Conservation (phyloP, 768 basidiomycete species). For the Leccinum disarticulatum region DNA sequence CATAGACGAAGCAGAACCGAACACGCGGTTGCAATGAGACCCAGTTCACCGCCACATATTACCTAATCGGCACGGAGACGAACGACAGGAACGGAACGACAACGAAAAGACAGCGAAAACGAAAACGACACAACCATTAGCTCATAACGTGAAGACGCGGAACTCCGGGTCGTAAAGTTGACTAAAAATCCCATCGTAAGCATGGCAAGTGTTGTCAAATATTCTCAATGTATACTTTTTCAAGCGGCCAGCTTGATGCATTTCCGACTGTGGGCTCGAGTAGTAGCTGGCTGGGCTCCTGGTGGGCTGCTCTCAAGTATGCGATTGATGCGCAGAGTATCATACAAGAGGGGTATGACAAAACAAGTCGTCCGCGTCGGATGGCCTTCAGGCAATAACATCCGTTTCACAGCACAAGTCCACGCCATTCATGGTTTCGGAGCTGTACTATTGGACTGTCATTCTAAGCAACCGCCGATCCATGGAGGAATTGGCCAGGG, state of each 20-base stretch:
- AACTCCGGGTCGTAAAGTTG: not conserved
- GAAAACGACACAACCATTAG: no score
- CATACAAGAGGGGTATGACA: conserved; percentile 32
- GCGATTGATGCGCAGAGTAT: conserved; percentile 1
- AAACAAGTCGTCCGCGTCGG: conserved; percentile 16
- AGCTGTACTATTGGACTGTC: conserved; percentile 35
- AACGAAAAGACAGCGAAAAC: no score
- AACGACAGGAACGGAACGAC: no score
- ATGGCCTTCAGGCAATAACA: no score
- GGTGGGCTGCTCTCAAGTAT: not conserved
- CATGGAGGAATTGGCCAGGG: conserved; percentile 41
- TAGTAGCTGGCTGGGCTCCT: no score
- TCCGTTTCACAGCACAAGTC: not conserved
- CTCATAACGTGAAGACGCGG: no score
- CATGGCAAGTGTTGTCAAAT: not conserved
- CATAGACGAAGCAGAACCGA: no score
- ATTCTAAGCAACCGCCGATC: conserved; percentile 32
- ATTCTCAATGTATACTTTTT: not conserved
- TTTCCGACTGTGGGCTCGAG: not conserved
- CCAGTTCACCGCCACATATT: no score
- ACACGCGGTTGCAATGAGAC: no score
- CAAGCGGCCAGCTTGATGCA: not conserved
- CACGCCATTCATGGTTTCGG: not conserved
- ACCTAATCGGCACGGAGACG: no score
- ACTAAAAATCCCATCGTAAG: not conserved